Evolutionary conservation across 208 protist genomes (phyloP).

Genomic region (Endotrypanum monterogeii): DNA sequence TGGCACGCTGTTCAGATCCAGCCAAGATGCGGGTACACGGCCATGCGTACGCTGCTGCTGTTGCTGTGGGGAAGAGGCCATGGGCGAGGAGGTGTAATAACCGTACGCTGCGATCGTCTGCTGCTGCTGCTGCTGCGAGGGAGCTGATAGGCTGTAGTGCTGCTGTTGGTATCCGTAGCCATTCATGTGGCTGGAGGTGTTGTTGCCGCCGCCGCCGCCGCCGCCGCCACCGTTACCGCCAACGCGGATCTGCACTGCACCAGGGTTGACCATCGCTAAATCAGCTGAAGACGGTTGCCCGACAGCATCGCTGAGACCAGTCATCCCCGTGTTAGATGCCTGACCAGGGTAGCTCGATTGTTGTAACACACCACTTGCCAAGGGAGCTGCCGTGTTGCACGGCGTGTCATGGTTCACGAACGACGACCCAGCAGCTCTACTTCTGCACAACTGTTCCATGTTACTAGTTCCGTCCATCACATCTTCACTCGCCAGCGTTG

Average conservation of each 20-base stretch:
- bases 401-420: background rate
- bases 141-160: background rate
- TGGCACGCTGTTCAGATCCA: background rate
- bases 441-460: background rate
- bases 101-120: background rate
- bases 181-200: background rate
- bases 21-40: background rate
- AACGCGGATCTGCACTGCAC: background rate
- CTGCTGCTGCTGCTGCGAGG: slow-evolving; percentile 10
- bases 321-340: background rate
- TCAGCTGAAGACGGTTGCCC: background rate
- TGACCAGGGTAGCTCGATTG: slow-evolving; percentile 4
- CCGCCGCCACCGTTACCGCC: background rate
- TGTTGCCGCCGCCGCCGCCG: background rate
- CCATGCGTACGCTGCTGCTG: background rate
- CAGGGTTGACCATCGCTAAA: background rate
- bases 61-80: background rate
- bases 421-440: background rate
- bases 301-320: background rate
- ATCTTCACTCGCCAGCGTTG: background rate
- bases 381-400: background rate
- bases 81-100: background rate
- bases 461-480: background rate
- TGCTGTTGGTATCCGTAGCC: slow-evolving; percentile 6
- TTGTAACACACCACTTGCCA: background rate